These are phyloP conservation scores for Tuber aestivum DNA, from an alignment of 495 filamentous ascomycete genomes.

Conservation along the genomic window DNA sequence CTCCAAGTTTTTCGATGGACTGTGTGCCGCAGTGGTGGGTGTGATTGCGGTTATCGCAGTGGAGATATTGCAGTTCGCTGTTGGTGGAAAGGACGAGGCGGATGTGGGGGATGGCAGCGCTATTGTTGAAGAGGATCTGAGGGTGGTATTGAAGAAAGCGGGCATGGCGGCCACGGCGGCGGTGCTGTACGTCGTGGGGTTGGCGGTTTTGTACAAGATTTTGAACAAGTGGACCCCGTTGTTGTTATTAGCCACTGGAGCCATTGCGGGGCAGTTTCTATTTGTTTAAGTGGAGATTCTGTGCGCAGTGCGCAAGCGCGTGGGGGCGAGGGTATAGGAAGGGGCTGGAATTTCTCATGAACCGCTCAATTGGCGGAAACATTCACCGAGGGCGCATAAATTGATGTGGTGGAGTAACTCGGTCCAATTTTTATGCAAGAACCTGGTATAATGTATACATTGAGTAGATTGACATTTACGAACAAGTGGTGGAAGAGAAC, in stretches of 20 bases:
- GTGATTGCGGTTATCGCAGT: slow-evolving; percentile 44
- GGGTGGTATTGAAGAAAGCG: neutral
- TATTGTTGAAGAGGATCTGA: neutral
- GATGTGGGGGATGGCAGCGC: neutral
- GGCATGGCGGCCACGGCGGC: slow-evolving; percentile 18
- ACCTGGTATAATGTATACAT: too few species aligned
- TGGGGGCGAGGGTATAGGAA: neutral
- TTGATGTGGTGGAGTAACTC: neutral
- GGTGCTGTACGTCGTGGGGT: slow-evolving; percentile 38
- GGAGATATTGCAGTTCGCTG: slow-evolving; percentile 37
- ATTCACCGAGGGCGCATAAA: neutral
- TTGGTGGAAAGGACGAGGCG: slow-evolving; percentile 20
- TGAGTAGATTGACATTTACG: neutral
- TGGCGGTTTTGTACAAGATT: slow-evolving; percentile 42
- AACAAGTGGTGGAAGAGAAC: neutral
- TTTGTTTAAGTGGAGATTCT: slow-evolving; percentile 17
- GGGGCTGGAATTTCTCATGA: too few species aligned
- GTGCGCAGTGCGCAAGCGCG: too few species aligned
- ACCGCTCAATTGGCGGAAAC: too few species aligned
- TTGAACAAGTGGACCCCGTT: slow-evolving; percentile 39
- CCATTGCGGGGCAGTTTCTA: slow-evolving; percentile 42
- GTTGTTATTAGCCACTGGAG: slow-evolving; percentile 33
- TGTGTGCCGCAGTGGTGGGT: slow-evolving; percentile 45
- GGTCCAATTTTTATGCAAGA: too few species aligned
- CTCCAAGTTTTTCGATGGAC: slow-evolving; percentile 44